Conservation (phyloP, 768 basidiomycete species). For the Cyclocybe aegerita region DNA sequence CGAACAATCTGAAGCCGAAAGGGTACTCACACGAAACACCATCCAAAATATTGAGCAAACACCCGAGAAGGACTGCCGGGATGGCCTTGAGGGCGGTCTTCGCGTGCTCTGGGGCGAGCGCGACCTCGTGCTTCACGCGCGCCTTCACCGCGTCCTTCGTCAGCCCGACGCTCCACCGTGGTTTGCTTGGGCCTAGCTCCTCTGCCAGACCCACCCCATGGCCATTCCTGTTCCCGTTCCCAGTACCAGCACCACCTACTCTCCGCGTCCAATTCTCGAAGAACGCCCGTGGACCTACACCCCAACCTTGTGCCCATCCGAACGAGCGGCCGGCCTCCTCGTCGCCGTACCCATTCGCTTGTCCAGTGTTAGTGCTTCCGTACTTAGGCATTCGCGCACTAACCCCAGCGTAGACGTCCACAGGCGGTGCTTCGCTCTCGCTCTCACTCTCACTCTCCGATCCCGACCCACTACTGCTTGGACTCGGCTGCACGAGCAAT, state of each 20-base stretch:
- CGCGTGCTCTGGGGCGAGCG: slow-evolving; percentile 17
- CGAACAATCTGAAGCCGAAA: background rate
- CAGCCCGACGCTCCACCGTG: slow-evolving; percentile 1
- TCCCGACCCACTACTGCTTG: too few species aligned
- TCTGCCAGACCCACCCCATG: too few species aligned
- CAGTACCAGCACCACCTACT: background rate
- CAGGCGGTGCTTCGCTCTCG: too few species aligned
- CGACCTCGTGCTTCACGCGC: slow-evolving; percentile 2
- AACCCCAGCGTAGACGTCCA: too few species aligned
- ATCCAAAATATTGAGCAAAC: slow-evolving; percentile 87
- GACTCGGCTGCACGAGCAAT: too few species aligned
- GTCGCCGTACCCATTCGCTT: background rate
- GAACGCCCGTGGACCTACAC: slow-evolving; percentile 8
- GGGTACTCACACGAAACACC: slow-evolving; percentile 79
- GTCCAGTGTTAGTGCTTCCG: background rate
- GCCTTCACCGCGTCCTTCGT: slow-evolving; percentile 5
- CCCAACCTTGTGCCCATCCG: slow-evolving; percentile 5
- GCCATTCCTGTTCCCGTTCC: background rate
- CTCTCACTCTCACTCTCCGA: too few species aligned
- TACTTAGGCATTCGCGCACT: too few species aligned
- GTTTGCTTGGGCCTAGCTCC: slow-evolving; percentile 7
- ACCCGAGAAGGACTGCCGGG: slow-evolving; percentile 86
- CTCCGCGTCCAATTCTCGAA: background rate
- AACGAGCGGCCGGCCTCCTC: slow-evolving; percentile 1
- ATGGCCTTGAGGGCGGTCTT: slow-evolving; percentile 44